These are phyloP conservation scores for Fusarium paranaense DNA, from an alignment of 2,329 filamentous ascomycete species.

Conservation along the genomic window DNA sequence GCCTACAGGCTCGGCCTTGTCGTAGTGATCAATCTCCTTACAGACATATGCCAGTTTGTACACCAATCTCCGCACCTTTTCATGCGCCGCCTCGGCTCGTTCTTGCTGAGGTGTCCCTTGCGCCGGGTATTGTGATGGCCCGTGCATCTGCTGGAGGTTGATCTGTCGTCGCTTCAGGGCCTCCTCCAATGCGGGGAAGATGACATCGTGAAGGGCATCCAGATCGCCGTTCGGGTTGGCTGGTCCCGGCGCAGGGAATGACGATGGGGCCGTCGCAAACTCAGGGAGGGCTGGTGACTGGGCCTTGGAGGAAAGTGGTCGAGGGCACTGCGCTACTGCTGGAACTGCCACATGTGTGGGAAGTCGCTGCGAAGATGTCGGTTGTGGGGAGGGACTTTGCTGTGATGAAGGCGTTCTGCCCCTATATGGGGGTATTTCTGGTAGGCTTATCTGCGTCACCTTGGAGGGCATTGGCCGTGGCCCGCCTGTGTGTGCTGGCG, in stretches of 20 bases:
- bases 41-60: slow-evolving; percentile 86
- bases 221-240: slow-evolving; percentile 75
- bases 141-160: slow-evolving; percentile 66
- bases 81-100: slow-evolving; percentile 78
- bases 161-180: slow-evolving; percentile 84
- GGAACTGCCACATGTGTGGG: slow-evolving; percentile 23
- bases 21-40: slow-evolving; percentile 89
- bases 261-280: slow-evolving; percentile 52
- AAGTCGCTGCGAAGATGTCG: slow-evolving; percentile 39
- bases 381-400: slow-evolving; percentile 45
- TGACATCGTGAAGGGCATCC: slow-evolving; percentile 89
- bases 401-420: slow-evolving; percentile 50
- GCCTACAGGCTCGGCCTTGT: slow-evolving; percentile 86
- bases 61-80: slow-evolving; percentile 83
- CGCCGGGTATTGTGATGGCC: slow-evolving; percentile 52
- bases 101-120: slow-evolving; percentile 72
- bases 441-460: slow-evolving; percentile 56
- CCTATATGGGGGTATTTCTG: slow-evolving; percentile 68
- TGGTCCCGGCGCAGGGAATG: slow-evolving; percentile 69
- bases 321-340: slow-evolving; percentile 36
- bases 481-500: slow-evolving; percentile 50
- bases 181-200: slow-evolving; percentile 92
- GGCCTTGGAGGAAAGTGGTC: slow-evolving; percentile 46
- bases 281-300: slow-evolving; percentile 49
- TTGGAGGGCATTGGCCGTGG: slow-evolving; percentile 54